Evolutionary conservation across 257 asterid genomes (phyloP).

Genomic region (Fraxinus cuspidata): DNA sequence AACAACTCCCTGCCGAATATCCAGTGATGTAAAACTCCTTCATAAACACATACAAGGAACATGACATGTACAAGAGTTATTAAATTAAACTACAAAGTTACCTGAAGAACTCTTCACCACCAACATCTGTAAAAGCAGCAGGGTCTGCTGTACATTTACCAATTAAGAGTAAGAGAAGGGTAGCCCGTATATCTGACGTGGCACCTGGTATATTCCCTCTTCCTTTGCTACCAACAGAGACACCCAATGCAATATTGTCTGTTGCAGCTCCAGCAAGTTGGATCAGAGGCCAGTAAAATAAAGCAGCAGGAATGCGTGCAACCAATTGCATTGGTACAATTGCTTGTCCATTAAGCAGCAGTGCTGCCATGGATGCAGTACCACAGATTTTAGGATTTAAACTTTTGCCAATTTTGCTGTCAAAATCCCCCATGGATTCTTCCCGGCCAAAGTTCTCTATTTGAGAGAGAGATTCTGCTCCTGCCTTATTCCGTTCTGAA

Average conservation of each 20-base stretch:
- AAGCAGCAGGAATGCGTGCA: constrained; percentile 96
- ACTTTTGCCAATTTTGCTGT: constrained; percentile 45
- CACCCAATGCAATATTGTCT: constrained; percentile 96
- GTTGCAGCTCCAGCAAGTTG: constrained; percentile 99
- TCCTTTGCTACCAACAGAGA: constrained; percentile 99
- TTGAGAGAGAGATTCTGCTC: constrained; percentile 40
- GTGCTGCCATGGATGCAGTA: constrained; percentile 90
- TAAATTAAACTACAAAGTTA: constrained; percentile 30
- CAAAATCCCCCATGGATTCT: constrained; percentile 54
- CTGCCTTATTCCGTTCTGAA: constrained; percentile 56
- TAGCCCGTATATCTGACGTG: constrained; percentile 95
- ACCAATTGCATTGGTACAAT: constrained; percentile 98
- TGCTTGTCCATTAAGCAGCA: constrained; percentile 92
- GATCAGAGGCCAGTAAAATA: constrained; percentile 96
- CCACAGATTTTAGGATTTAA: constrained; percentile 48
- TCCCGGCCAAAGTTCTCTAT: constrained; percentile 42
- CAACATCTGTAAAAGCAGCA: constrained; percentile 79
- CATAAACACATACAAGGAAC: constrained; percentile 1
- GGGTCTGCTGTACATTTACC: constrained; percentile 98
- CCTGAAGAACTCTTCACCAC: constrained; percentile 97
- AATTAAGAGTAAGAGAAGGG: constrained; percentile 93
- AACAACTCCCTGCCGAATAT: constrained; percentile 70
- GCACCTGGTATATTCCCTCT: constrained; percentile 99
- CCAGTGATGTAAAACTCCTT: constrained; percentile 8
- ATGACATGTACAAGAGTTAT: constrained; percentile 18